These are phyloP conservation scores for Cryptococcus sp. DNA, from an alignment of 1,284 basidiomycete genomes.

Conservation along the genomic window DNA sequence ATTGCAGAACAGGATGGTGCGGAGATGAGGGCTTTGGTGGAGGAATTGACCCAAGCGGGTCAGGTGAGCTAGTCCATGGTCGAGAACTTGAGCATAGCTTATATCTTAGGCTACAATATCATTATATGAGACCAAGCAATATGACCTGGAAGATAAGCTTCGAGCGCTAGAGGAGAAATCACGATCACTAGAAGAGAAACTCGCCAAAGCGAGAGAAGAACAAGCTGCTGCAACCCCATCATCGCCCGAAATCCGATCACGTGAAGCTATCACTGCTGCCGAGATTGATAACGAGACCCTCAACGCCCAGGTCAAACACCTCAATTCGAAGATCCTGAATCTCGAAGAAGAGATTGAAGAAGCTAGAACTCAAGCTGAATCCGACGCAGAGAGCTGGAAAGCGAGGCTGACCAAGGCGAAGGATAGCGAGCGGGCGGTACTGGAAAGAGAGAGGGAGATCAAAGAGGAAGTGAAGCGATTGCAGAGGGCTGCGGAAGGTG, in stretches of 20 bases:
- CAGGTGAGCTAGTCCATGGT: conserved; percentile 25
- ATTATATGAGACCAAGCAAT: conserved; percentile 75
- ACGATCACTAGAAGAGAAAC: conserved; percentile 27
- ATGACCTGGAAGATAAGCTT: conserved; percentile 70
- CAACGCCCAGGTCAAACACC: conserved; percentile 77
- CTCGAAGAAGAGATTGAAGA: conserved; percentile 87
- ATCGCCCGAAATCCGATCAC: conserved; percentile 17
- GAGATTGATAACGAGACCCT: conserved; percentile 92
- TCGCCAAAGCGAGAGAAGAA: conserved; percentile 28
- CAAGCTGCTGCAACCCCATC: conserved; percentile 7
- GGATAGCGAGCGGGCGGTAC: conserved; percentile 69
- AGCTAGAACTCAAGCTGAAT: conserved; percentile 63
- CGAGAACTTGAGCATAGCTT: neutral
- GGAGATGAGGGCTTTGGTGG: conserved; percentile 38
- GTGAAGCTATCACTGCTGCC: conserved; percentile 57
- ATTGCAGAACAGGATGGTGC: conserved; percentile 29
- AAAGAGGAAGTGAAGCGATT: conserved; percentile 61
- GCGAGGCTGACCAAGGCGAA: conserved; percentile 66
- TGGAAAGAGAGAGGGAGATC: conserved; percentile 61
- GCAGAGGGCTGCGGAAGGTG: conserved; percentile 59
- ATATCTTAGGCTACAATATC: conserved; percentile 73
- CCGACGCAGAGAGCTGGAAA: conserved; percentile 63
- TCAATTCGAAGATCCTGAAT: conserved; percentile 67
- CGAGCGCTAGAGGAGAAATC: conserved; percentile 56
- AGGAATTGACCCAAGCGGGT: conserved; percentile 41